phyloP scores from a whole-genome alignment of 805 yeast species.

The Kockiozyma suomiensis region DNA sequence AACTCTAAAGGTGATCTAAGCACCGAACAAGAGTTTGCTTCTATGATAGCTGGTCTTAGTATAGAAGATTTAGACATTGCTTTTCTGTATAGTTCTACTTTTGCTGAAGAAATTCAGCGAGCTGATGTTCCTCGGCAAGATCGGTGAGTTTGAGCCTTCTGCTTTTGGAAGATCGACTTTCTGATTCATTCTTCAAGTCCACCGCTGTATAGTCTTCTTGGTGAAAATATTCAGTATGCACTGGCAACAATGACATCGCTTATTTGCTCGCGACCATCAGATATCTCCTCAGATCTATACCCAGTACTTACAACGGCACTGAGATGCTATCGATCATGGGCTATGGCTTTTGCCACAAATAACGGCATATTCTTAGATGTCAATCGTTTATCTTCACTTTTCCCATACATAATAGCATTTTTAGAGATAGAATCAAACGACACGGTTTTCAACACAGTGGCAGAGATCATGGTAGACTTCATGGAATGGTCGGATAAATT shows the following conservation, averaged over 20 bases:
- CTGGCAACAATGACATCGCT: slow-evolving; percentile 9
- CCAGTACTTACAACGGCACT: slow-evolving; percentile 19
- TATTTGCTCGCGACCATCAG: not conserved
- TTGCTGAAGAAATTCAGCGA: slow-evolving; percentile 28
- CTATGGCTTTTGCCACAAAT: slow-evolving; percentile 13
- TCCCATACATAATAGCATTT: slow-evolving; percentile 9
- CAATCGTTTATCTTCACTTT: not conserved
- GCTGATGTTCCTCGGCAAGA: slow-evolving; percentile 27
- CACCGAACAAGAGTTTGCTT: not conserved
- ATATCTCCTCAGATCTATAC: slow-evolving; percentile 6
- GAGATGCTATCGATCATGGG: slow-evolving; percentile 24
- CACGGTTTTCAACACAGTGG: slow-evolving; percentile 14
- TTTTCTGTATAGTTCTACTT: slow-evolving; percentile 18
- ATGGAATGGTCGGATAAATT: slow-evolving; percentile 31
- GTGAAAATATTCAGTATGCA: slow-evolving; percentile 6
- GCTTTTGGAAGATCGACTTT: too few species aligned
- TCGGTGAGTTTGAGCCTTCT: slow-evolving; percentile 5
- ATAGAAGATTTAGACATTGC: slow-evolving; percentile 7
- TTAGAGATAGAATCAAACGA: slow-evolving; percentile 21
- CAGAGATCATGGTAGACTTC: slow-evolving; percentile 22
- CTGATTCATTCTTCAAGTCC: slow-evolving; percentile 13
- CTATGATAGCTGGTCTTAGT: not conserved
- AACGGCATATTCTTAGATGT: slow-evolving; percentile 6
- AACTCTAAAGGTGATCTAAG: not conserved
- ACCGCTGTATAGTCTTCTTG: slow-evolving; percentile 8